Conservation (phyloP, 495 filamentous ascomycete species). For the Penicillium psychrofluorescens region DNA sequence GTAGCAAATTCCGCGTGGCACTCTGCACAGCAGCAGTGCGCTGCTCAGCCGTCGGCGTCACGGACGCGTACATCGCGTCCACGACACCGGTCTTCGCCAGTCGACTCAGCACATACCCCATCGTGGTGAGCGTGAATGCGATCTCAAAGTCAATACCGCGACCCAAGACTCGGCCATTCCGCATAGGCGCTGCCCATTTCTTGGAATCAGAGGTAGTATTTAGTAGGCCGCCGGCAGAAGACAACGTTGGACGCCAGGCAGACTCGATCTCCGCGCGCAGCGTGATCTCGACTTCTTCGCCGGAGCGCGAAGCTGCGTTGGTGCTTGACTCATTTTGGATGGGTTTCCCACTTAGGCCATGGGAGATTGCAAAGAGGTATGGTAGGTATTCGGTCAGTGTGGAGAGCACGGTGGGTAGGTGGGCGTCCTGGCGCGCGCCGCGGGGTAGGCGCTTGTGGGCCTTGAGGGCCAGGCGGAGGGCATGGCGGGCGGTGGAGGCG, state of each 20-base stretch:
- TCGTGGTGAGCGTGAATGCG: conserved; percentile 65
- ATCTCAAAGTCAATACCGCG: conserved; percentile 77
- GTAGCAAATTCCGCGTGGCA: conserved; percentile 71
- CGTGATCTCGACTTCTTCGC: conserved; percentile 56
- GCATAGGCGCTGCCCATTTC: conserved; percentile 1
- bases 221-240: conserved; percentile 27
- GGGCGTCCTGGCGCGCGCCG: conserved; percentile 48
- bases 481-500: conserved; percentile 69
- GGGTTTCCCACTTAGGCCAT: conserved; percentile 48
- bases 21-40: conserved; percentile 62
- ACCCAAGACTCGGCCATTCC: conserved; percentile 51
- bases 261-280: conserved; percentile 51
- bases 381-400: conserved; percentile 69
- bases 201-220: not conserved
- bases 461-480: conserved; percentile 71
- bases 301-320: conserved; percentile 5
- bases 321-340: conserved; percentile 10
- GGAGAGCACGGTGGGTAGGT: conserved; percentile 60
- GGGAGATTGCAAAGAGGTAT: conserved; percentile 67
- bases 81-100: conserved; percentile 57
- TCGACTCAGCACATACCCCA: conserved; percentile 65
- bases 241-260: conserved; percentile 79
- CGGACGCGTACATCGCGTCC: conserved; percentile 45
- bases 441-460: conserved; percentile 71
- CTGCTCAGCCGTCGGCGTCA: conserved; percentile 55